Evolutionary conservation across 495 filamentous ascomycete genomes (phyloP), one percentile per base, ranked within the genome.

Genomic region (Penicillium manginii): DNA sequence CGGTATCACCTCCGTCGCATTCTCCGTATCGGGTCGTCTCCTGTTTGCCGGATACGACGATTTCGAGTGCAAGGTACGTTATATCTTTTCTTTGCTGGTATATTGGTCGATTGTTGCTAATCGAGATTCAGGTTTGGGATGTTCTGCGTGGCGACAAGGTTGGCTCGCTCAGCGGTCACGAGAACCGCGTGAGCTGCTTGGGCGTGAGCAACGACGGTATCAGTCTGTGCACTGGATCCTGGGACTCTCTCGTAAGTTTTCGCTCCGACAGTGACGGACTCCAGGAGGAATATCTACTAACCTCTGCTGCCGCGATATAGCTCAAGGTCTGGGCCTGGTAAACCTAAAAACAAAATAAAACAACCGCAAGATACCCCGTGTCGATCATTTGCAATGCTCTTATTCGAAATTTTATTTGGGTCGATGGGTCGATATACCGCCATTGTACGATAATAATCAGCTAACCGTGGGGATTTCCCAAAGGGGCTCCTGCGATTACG

Each of bases 181-280:
- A 98, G 73, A 98, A 98, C 80, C 90, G 94, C 60, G 94, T 98
- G 64, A 97, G 93, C 85, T 98, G 94, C 69, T 77, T 98, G 61
- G 94, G 94, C 58, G 94, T 98, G 68, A 97, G 93, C 79, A 98
- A 97, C 74, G 94, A 98, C 69, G 94, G 92, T 54, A 97, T 98
- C 81, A 98, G 94, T 79, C 83, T 98, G 81, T 98, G 94, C 83
- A 98, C 94, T 66, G 94, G 94, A 78, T 98, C 94, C 65, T 98
- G 94, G 94, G 94, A 98, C 79, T 97, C 96, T 65, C 83, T 96
- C 76, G 94, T 98, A 87, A 80, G 92, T 83, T 55, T 39, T 22
- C 19, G 14, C n/a, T 23, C 12, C 9, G 22, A 8, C 29, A 39
- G 35, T 54, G 35, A 47, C 48, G 61, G 35, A 55, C 29, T 40